These are phyloP conservation scores for Astragalus glycyphyllos DNA, from an alignment of 306 rosid genomes.

Conservation along the genomic window DNA sequence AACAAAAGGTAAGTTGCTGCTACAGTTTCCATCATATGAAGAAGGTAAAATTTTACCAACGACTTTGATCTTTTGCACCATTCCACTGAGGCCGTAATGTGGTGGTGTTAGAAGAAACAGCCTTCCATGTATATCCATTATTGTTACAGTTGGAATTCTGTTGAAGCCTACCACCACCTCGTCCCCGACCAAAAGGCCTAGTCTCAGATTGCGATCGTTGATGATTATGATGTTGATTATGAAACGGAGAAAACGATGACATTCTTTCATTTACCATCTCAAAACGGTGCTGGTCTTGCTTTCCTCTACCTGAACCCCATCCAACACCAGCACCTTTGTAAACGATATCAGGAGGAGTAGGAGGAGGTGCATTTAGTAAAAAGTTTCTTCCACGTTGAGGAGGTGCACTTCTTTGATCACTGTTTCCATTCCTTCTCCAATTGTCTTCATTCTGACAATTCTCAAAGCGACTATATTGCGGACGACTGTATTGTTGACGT, in stretches of 20 bases:
- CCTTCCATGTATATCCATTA: conserved; percentile 8
- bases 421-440: conserved; percentile 5
- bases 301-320: conserved; percentile 54
- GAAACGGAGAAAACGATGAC: neutral
- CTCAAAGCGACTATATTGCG: neutral
- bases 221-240: neutral
- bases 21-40: too few relatives aligned
- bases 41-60: neutral
- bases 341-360: neutral
- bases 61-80: conserved; percentile 9
- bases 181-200: conserved; percentile 28
- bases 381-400: conserved; percentile 3
- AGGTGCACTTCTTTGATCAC: neutral
- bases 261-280: neutral
- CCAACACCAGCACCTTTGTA: conserved; percentile 44
- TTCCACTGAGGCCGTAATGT: neutral
- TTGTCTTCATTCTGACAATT: conserved; percentile 41
- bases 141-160: neutral
- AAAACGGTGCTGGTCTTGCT: neutral
- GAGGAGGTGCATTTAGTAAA: neutral
- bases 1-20: too few relatives aligned
- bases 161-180: conserved; percentile 19
- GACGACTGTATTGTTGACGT: neutral
- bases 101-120: neutral
- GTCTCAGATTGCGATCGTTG: neutral